Percentiles rank a stretch among this genome's conserved stretches.
Evolutionary conservation across 306 rosid genomes (phyloP).

Genomic region (Mucuna pruriens): DNA sequence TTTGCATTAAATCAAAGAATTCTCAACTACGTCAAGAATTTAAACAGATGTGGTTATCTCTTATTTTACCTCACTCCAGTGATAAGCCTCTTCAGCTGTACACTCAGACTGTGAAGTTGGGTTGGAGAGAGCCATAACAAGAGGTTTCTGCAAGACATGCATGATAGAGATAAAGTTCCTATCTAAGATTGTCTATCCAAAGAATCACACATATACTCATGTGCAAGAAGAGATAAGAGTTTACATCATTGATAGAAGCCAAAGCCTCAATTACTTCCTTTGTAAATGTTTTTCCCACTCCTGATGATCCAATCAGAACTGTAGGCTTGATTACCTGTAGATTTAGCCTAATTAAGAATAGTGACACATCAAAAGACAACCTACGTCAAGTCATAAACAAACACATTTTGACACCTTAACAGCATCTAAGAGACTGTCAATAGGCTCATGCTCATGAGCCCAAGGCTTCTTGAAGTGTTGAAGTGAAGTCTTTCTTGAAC

Average conservation of each 20-base stretch:
- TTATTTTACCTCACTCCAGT: slow-evolving; percentile 18
- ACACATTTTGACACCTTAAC: slow-evolving; percentile 9
- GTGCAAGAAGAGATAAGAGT: background rate
- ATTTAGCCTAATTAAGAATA: background rate
- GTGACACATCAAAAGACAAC: background rate
- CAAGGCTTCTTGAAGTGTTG: slow-evolving; percentile 27
- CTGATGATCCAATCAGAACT: slow-evolving; percentile 82
- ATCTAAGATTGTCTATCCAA: background rate
- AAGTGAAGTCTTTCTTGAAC: slow-evolving; percentile 13
- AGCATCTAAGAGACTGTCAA: slow-evolving; percentile 7
- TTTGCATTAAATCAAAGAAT: background rate
- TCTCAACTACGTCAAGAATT: background rate
- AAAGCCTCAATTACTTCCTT: slow-evolving; percentile 78
- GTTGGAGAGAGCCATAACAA: slow-evolving; percentile 86
- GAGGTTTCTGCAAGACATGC: slow-evolving; percentile 68
- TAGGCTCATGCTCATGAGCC: slow-evolving; percentile 23
- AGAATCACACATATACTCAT: background rate
- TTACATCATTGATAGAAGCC: slow-evolving; percentile 66
- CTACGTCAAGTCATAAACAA: background rate
- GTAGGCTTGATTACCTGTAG: slow-evolving; percentile 79
- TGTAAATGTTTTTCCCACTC: slow-evolving; percentile 75
- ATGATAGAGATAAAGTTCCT: slow-evolving; percentile 16
- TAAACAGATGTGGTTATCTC: slow-evolving; percentile 19
- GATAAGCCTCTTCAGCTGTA: slow-evolving; percentile 80
- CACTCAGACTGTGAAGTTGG: slow-evolving; percentile 90